Evolutionary conservation across 441 rosid species (phyloP), one percentile per base, ranked within the genome.

Genomic region (Erodium moschatum): DNA sequence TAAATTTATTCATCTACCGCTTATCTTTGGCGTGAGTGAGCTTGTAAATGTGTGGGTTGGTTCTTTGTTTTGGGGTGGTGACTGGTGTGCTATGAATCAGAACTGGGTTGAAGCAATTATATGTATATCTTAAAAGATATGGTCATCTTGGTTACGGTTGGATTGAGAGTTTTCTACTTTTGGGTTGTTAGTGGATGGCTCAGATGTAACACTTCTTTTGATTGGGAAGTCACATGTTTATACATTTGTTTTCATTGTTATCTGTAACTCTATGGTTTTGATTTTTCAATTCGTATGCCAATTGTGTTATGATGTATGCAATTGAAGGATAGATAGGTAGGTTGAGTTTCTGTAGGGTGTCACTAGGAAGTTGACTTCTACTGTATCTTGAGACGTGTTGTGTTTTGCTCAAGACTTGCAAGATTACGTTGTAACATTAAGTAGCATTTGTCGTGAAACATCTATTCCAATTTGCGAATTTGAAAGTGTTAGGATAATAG

Each of bases 1-100:
- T 88, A 24, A 11, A 66, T 21, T 29, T 56, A 16, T 40, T 19
- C 2, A 54, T 18, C 35, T 35, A 15, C 5, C n/a, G 9, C n/a
- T 11, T 64, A 16, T 31, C 31, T 64, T 64, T 12, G 5, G n/a
- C 7, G n/a, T 9, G 35, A 20, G n/a, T 44, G 38, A 44, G 12
- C 3, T 44, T 44, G 50, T 44, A 10, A 44, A 44, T 44, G 50
- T 44, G n/a, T 10, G 46, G 12, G 1, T 40, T 10, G 12, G 50
- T 10, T 44, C 50, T 10, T 44, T 11, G 50, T 44, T 11, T 44
- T 44, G 12, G 50, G 12, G 13, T 44, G 13, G 50, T 44, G 50
- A 5, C 1, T 44, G 13, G 50, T 44, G 50, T 0, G 11, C 50
- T 44, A 44, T 44, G 50, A 44, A 44, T 44, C n/a, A 10, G 50